These are phyloP conservation scores for Wickerhamomyces ciferrii DNA, from an alignment of 805 yeast genomes.

Conservation along the genomic window DNA sequence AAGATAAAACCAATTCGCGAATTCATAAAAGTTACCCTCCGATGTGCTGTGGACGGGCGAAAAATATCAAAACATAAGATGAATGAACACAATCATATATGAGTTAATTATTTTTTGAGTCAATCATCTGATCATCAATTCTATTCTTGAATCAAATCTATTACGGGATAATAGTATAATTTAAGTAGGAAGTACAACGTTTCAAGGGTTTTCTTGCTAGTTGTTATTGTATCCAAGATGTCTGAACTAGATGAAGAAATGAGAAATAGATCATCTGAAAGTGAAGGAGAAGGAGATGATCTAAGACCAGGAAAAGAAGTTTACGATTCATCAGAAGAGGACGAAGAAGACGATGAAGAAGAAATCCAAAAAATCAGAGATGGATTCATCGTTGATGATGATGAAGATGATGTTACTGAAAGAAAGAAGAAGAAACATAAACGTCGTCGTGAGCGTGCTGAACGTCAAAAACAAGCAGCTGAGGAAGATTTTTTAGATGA, in stretches of 20 bases:
- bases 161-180: neutral
- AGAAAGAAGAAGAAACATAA: slow-evolving; percentile 35
- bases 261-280: slow-evolving; percentile 22
- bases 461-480: slow-evolving; percentile 38
- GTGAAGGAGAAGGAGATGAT: slow-evolving; percentile 41
- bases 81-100: neutral
- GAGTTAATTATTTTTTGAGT: neutral
- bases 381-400: slow-evolving; percentile 93
- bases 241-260: slow-evolving; percentile 16
- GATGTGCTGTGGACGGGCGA: neutral
- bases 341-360: slow-evolving; percentile 88
- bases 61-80: neutral
- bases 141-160: neutral
- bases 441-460: slow-evolving; percentile 18
- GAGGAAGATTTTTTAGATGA: slow-evolving; percentile 72
- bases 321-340: slow-evolving; percentile 83
- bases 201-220: neutral
- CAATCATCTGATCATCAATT: neutral
- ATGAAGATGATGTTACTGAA: slow-evolving; percentile 60
- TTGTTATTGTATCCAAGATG: slow-evolving; percentile 4
- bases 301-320: slow-evolving; percentile 21
- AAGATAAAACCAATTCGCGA: no score
- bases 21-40: neutral
- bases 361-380: slow-evolving; percentile 79
- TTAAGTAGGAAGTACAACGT: neutral